Evolutionary conservation across 345 rosid species (phyloP).

Genomic region (Erodium maritimum): DNA sequence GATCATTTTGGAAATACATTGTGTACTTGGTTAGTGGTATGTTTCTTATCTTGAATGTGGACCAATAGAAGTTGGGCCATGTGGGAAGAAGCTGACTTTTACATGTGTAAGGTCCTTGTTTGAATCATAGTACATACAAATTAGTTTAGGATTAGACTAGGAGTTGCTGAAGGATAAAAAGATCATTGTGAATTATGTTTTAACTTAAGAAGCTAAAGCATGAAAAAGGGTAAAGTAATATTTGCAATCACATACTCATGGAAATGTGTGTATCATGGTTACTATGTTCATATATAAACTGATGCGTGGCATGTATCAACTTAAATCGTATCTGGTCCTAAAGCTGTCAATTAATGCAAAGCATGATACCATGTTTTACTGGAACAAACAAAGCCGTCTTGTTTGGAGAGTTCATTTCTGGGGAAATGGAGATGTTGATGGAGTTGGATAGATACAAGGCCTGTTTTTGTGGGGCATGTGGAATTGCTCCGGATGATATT

Average conservation of each 20-base stretch:
- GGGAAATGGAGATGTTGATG: neutral
- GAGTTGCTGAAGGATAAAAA: no score
- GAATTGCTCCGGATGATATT: neutral
- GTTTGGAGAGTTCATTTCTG: neutral
- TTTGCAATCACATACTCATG: neutral
- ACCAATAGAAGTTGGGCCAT: no score
- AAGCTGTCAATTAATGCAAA: neutral
- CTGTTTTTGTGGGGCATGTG: neutral
- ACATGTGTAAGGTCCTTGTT: no score
- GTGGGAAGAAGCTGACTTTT: no score
- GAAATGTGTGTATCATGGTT: neutral
- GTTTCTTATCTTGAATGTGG: no score
- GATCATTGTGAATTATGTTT: no score
- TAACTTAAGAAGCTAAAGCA: neutral
- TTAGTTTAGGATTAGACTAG: no score
- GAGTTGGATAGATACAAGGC: neutral
- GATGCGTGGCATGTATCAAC: neutral
- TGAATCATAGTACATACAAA: no score
- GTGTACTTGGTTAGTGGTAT: no score
- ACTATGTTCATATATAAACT: neutral
- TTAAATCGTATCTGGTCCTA: neutral
- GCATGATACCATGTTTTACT: neutral
- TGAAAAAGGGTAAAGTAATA: neutral
- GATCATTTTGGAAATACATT: neutral
- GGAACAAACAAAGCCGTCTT: neutral